Percentiles rank a stretch among this genome's conserved stretches.
These are phyloP conservation scores for Escovopsis sp. DNA, from an alignment of 2,329 filamentous ascomycete genomes.

Conservation along the genomic window DNA sequence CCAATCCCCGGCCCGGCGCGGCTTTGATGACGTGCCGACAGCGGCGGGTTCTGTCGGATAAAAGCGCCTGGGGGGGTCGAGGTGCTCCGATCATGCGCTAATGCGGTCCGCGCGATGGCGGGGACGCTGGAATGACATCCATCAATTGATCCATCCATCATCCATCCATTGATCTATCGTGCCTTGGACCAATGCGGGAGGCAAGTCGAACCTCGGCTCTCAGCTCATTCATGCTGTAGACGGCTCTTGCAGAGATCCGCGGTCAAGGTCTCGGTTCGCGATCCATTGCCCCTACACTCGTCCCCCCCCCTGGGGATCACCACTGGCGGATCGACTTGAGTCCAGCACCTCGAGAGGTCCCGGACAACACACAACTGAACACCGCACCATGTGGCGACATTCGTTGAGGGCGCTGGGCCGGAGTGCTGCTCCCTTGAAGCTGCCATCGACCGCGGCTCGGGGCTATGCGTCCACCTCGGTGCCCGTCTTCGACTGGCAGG, in stretches of 20 bases:
- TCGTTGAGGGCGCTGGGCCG: slow-evolving; percentile 16
- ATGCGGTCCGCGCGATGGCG: no score
- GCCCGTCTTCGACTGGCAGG: slow-evolving; percentile 70
- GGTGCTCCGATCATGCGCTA: no score
- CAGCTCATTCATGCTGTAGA: neutral
- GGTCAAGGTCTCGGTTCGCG: no score
- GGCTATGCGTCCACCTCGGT: slow-evolving; percentile 21
- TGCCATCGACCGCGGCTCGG: slow-evolving; percentile 14
- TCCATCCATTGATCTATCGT: no score
- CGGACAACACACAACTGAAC: slow-evolving; percentile 5
- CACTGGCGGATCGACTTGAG: no score
- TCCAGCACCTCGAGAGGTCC: no score
- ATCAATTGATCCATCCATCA: neutral
- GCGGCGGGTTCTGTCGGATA: no score
- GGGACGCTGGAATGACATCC: no score
- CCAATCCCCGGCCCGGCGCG: neutral
- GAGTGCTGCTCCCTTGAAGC: slow-evolving; percentile 12
- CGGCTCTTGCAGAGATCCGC: no score
- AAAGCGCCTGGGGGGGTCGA: no score
- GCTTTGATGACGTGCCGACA: neutral
- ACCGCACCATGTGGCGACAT: slow-evolving; percentile 17
- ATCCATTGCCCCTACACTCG: no score
- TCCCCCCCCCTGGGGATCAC: no score
- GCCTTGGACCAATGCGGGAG: neutral
- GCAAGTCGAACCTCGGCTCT: neutral